Base-by-base conservation (phyloP, 2,329 filamentous ascomycete genomes). In the Monilinia laxa region DNA sequence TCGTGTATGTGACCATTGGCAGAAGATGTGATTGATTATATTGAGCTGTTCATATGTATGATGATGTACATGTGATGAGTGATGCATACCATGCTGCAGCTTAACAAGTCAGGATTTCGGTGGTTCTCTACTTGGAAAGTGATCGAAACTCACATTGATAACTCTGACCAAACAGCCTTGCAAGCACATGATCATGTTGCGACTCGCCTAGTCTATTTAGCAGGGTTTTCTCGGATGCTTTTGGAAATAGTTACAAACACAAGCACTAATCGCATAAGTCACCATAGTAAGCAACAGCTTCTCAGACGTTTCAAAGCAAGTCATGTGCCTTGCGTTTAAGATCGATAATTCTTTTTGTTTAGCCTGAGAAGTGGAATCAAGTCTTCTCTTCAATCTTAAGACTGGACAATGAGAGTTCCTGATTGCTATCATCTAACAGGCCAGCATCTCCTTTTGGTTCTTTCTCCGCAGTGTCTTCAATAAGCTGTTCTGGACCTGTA, bases 371-470 rank as follows among this genome's bases (percentile, higher is more conserved):
- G 16, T 51, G 45, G 18, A 56, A 51, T 67, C 74, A 76, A 67
- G 75, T 76, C 62, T 74, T 71, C 42, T 76, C 74, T 38, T 70
- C 68, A 38, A 76, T 69, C 28, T 73, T 69, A 7, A 76, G 70
- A 28, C 67, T 62, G 6, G 71, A 68, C 60, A 75, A 56, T 16
- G 69, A 67, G 55, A 70, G 57, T 2, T 70, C 69, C 14, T 18
- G 45, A 16, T 49, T 60, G 60, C 70, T 68, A 28, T 51, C 62
- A 38, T 52, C n/a, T 16, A 40, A 55, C 12, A 12, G 18, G 12
- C 11, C 40, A 35, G 31, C 64, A 45, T 38, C 40, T n/a, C 20
- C 55, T 20, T 54, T 40, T 9, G 23, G 14, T 23, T 42, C 25
- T 52, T 25, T 42, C 11, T 42, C 60, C 20, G 35, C 10, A 42